Percentiles rank a stretch among this genome's conserved stretches.
Conservation (phyloP, 2,329 filamentous ascomycete genomes). For the Beauveria sp. region DNA sequence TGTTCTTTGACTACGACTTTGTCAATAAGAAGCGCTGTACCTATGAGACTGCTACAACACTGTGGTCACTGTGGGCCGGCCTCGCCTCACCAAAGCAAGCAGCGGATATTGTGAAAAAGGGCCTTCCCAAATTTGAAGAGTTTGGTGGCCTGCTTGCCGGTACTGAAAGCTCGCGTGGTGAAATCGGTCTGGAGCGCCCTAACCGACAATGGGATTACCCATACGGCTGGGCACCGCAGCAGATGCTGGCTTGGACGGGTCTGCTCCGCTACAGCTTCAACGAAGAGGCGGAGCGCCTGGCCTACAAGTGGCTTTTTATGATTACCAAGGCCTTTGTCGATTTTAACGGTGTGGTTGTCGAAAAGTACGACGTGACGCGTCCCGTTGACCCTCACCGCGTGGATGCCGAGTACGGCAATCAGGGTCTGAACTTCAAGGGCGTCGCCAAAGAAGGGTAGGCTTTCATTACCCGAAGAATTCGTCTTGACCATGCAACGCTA, state of each 20-base stretch:
- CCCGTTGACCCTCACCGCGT: conserved; percentile 87
- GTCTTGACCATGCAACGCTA: not conserved
- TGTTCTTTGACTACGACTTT: conserved; percentile 98
- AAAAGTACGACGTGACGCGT: conserved; percentile 96
- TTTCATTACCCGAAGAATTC: not conserved
- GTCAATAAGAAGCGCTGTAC: conserved; percentile 68
- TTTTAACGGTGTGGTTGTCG: conserved; percentile 95
- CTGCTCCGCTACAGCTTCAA: conserved; percentile 86
- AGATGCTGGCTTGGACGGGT: conserved; percentile 96
- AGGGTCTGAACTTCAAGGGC: conserved; percentile 90
- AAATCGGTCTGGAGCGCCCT: conserved; percentile 70
- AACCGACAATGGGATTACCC: conserved; percentile 99
- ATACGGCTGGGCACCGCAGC: conserved; percentile 96
- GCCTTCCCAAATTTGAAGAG: conserved; percentile 79
- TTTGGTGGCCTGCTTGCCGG: conserved; percentile 84
- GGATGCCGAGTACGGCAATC: conserved; percentile 95
- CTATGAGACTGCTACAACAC: conserved; percentile 89
- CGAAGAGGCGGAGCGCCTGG: conserved; percentile 79
- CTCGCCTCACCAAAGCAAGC: conserved; percentile 81
- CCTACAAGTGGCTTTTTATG: conserved; percentile 98
- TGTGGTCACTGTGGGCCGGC: conserved; percentile 97
- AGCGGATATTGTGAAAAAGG: conserved; percentile 70
- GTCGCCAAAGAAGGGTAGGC: conserved; percentile 92
- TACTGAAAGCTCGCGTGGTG: conserved; percentile 80
- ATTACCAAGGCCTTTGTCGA: conserved; percentile 97